A percentile compares a stretch with the other conserved stretches of the same genome.
Evolutionary conservation across 2,329 filamentous ascomycete species (phyloP).

Genomic region (Ophiobolus disseminans): DNA sequence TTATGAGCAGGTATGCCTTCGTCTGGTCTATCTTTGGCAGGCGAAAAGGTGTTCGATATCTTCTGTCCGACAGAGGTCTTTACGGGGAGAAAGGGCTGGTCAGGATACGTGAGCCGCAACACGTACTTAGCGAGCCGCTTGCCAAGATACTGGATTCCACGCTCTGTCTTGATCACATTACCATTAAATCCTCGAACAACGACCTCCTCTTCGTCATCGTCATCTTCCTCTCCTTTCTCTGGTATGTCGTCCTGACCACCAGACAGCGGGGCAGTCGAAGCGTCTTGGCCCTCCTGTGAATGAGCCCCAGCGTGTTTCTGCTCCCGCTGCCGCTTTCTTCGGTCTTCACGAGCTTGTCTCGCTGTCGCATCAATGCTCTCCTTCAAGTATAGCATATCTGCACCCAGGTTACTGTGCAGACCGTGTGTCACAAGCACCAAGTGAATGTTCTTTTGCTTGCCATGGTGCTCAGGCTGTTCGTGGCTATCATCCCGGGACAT

Average conservation of each 20-base stretch:
- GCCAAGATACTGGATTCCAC: conserved; percentile 94
- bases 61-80: conserved; percentile 61
- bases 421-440: conserved; percentile 93
- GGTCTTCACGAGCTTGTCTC: conserved; percentile 74
- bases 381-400: conserved; percentile 96
- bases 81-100: conserved; percentile 82
- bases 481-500: conserved; percentile 35
- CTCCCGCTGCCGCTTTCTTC: conserved; percentile 62
- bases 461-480: conserved; percentile 29
- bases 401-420: conserved; percentile 91
- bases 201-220: conserved; percentile 80
- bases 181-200: conserved; percentile 89
- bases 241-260: conserved; percentile 59
- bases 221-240: conserved; percentile 52
- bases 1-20: conserved; percentile 62
- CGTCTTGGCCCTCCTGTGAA: conserved; percentile 14
- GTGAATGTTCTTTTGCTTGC: conserved; percentile 80
- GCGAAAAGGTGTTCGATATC: conserved; percentile 56
- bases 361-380: conserved; percentile 92
- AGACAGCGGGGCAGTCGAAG: conserved; percentile 56
- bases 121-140: conserved; percentile 93
- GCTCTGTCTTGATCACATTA: conserved; percentile 89
- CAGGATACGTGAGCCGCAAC: conserved; percentile 87
- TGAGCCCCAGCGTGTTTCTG: conserved; percentile 16
- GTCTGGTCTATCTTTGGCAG: conserved; percentile 50